phyloP scores from a whole-genome alignment of 2,329 filamentous ascomycete genomes.

The Venturia pyrina region DNA sequence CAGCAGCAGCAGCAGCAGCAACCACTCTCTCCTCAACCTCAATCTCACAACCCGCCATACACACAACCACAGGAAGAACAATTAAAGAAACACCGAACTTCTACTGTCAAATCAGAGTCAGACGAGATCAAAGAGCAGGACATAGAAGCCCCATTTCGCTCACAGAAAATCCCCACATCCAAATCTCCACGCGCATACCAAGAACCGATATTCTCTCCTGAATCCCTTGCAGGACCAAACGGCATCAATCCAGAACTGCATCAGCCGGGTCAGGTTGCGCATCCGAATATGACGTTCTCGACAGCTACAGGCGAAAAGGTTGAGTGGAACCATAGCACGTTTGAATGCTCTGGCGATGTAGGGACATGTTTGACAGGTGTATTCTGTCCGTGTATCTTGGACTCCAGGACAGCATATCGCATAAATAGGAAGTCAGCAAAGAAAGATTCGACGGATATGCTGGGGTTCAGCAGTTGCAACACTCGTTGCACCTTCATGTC shows the following conservation, averaged over 20 bases:
- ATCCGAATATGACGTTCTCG: conserved; percentile 28
- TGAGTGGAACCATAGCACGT: conserved; percentile 25
- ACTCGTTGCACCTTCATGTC: conserved; percentile 29
- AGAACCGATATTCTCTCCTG: conserved; percentile 26
- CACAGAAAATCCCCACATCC: background rate
- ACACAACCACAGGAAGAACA: background rate
- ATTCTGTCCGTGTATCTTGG: conserved; percentile 34
- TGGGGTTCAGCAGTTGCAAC: conserved; percentile 27
- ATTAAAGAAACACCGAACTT: background rate
- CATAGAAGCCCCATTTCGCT: background rate
- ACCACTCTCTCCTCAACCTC: background rate
- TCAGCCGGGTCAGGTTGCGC: conserved; percentile 31
- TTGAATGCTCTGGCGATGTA: conserved; percentile 25
- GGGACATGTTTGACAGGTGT: conserved; percentile 29
- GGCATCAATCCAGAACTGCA: conserved; percentile 26
- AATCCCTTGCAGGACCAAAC: conserved; percentile 28
- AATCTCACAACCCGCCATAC: background rate
- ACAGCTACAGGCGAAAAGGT: conserved; percentile 11
- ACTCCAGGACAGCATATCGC: conserved; percentile 34
- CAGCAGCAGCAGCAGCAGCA: background rate
- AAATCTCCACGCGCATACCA: background rate
- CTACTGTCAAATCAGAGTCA: background rate
- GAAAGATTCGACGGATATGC: conserved; percentile 32
- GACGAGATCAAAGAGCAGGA: background rate
- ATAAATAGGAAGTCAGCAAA: conserved; percentile 27